Evolutionary conservation across 805 yeast species (phyloP).

Genomic region (Gaillardinia entomophila): DNA sequence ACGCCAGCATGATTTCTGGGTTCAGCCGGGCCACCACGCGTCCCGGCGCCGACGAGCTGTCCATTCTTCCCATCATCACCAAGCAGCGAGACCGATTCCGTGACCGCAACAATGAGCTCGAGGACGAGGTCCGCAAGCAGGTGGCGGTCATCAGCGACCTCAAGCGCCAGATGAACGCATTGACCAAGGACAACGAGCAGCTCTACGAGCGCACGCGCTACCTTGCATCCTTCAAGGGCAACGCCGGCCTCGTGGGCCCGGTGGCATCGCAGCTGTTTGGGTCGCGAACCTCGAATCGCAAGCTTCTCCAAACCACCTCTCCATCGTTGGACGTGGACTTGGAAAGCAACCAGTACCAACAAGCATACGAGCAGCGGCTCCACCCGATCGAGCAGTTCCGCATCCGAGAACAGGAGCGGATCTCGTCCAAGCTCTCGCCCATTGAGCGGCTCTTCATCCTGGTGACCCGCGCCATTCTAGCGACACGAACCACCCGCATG

Average conservation of each 20-base stretch:
- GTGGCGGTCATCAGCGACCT: slow-evolving; percentile 50
- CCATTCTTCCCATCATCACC: slow-evolving; percentile 78
- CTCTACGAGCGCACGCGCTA: slow-evolving; percentile 74
- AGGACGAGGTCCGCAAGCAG: slow-evolving; percentile 67
- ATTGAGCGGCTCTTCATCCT: slow-evolving; percentile 72
- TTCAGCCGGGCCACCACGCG: slow-evolving; percentile 29
- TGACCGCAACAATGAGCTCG: slow-evolving; percentile 75
- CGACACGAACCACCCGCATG: slow-evolving; percentile 67
- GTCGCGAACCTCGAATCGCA: slow-evolving; percentile 10
- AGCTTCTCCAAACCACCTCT: slow-evolving; percentile 25
- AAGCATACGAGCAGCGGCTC: slow-evolving; percentile 66
- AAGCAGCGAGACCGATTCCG: slow-evolving; percentile 94
- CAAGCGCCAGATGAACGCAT: slow-evolving; percentile 53
- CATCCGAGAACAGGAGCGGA: slow-evolving; percentile 69
- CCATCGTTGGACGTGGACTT: slow-evolving; percentile 27
- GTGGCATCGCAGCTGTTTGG: slow-evolving; percentile 5
- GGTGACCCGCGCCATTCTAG: slow-evolving; percentile 67
- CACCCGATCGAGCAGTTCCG: slow-evolving; percentile 84
- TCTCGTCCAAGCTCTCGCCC: slow-evolving; percentile 65
- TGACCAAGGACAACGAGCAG: slow-evolving; percentile 71
- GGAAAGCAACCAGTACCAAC: slow-evolving; percentile 54
- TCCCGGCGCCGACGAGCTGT: slow-evolving; percentile 36
- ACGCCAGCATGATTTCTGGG: slow-evolving; percentile 65
- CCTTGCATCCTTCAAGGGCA: slow-evolving; percentile 45
- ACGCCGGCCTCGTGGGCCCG: slow-evolving; percentile 6